Conservation (phyloP, 139 green algal genomes). For the Asterochloris sp. region DNA sequence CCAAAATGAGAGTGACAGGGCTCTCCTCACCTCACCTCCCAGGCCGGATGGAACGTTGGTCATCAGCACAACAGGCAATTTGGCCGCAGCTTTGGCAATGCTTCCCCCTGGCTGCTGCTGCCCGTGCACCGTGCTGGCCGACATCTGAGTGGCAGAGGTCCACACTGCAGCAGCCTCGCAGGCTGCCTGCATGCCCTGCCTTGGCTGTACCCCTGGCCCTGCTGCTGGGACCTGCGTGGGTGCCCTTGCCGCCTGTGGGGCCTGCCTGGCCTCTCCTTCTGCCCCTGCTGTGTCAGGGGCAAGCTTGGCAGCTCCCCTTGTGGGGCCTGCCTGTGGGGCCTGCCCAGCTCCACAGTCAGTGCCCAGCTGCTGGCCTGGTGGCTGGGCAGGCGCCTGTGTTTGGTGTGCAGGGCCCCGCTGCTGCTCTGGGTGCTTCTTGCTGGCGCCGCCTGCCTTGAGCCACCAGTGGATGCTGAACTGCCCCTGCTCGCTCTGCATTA, state of each 20-base stretch:
- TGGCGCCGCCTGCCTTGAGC: no score
- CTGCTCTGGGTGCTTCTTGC: no score
- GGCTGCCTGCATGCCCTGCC: background rate
- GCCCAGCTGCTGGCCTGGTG: no score
- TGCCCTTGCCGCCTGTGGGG: background rate
- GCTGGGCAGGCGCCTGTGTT: no score
- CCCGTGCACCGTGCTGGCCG: background rate
- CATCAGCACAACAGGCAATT: conserved; percentile 1
- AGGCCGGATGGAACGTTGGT: background rate
- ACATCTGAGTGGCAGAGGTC: background rate
- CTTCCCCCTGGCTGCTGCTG: no score
- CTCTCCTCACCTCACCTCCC: background rate
- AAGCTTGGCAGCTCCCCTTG: background rate
- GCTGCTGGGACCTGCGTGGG: background rate
- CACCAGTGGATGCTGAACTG: no score
- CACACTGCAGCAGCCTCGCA: background rate
- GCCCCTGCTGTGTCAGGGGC: background rate
- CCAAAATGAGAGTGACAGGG: no score
- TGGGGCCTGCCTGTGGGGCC: no score
- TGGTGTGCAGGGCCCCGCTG: no score
- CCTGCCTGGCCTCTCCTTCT: background rate
- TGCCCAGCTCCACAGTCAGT: no score
- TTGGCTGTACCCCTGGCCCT: background rate
- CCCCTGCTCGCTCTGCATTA: no score
- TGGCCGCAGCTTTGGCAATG: background rate